A percentile compares a stretch with the other conserved stretches of the same genome.
These are phyloP conservation scores for Thermothelomyces thermophilus DNA, from an alignment of 2,329 filamentous ascomycete species.

Conservation along the genomic window DNA sequence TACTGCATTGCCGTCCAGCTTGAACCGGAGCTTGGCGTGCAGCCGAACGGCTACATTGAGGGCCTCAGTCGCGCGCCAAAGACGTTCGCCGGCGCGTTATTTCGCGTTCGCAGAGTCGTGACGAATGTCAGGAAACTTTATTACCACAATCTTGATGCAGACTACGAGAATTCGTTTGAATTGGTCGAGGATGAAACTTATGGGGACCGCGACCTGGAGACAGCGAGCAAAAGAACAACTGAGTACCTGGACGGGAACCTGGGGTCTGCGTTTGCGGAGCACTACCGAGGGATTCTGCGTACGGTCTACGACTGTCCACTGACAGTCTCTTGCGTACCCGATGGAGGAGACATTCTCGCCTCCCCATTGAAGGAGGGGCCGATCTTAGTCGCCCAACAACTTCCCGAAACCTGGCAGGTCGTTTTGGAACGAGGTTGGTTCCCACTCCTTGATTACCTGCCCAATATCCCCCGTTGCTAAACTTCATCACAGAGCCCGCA, in stretches of 20 bases:
- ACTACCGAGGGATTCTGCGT: conserved; percentile 11
- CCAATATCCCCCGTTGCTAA: background rate
- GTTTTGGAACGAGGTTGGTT: conserved; percentile 17
- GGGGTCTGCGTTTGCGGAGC: conserved; percentile 3
- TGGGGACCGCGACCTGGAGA: background rate
- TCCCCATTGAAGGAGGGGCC: conserved; percentile 4
- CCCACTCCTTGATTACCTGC: background rate
- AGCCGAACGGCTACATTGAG: conserved; percentile 8
- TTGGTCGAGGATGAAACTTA: conserved; percentile 16
- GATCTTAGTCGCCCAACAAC: conserved; percentile 9
- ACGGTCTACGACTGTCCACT: conserved; percentile 21
- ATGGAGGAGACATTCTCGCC: background rate
- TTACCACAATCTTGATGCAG: conserved; percentile 15
- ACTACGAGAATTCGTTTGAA: conserved; percentile 20
- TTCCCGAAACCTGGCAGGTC: conserved; percentile 21
- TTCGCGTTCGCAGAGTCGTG: conserved; percentile 19
- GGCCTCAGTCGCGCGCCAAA: conserved; percentile 5
- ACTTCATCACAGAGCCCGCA: conserved; percentile 4
- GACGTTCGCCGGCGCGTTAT: conserved; percentile 16
- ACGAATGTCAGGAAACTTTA: conserved; percentile 19
- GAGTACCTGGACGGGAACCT: conserved; percentile 13
- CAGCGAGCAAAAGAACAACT: conserved; percentile 10
- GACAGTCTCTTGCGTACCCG: conserved; percentile 10
- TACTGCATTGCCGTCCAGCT: conserved; percentile 19
- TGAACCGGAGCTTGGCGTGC: conserved; percentile 10